Evolutionary conservation across 441 rosid genomes (phyloP).

Genomic region (Brassica balearica): DNA sequence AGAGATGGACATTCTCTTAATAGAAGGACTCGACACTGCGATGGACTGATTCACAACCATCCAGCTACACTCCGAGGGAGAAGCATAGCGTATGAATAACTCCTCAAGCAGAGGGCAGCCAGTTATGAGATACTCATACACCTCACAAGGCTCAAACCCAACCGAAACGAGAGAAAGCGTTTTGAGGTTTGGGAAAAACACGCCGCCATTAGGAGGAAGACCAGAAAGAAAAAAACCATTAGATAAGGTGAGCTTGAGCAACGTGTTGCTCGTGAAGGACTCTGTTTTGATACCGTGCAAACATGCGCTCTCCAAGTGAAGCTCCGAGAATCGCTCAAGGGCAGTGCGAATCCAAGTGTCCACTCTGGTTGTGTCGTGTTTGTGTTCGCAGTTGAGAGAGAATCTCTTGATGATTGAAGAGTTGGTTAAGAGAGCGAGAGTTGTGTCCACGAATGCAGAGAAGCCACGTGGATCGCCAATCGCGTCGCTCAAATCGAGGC

Average conservation of each 20-base stretch:
- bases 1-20: not conserved
- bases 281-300: not conserved
- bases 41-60: not conserved
- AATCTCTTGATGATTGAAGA: not conserved
- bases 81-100: not conserved
- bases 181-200: conserved; percentile 8
- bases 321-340: not conserved
- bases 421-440: not conserved
- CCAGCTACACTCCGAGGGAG: not conserved
- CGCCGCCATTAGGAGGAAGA: not conserved
- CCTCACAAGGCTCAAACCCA: not conserved
- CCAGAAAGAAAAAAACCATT: not conserved
- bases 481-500: not conserved
- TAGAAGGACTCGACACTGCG: not conserved
- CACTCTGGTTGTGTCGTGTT: not conserved
- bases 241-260: not conserved
- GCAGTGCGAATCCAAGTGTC: conserved; percentile 9
- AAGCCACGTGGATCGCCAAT: not conserved
- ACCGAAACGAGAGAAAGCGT: conserved; percentile 5
- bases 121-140: not conserved
- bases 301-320: not conserved
- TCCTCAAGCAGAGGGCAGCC: conserved; percentile 17
- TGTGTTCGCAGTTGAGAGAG: not conserved
- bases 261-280: conserved; percentile 15
- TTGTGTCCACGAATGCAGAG: conserved; percentile 11